phyloP scores from a whole-genome alignment of 1,284 basidiomycete genomes.

The Paramarasmius palmivorus region DNA sequence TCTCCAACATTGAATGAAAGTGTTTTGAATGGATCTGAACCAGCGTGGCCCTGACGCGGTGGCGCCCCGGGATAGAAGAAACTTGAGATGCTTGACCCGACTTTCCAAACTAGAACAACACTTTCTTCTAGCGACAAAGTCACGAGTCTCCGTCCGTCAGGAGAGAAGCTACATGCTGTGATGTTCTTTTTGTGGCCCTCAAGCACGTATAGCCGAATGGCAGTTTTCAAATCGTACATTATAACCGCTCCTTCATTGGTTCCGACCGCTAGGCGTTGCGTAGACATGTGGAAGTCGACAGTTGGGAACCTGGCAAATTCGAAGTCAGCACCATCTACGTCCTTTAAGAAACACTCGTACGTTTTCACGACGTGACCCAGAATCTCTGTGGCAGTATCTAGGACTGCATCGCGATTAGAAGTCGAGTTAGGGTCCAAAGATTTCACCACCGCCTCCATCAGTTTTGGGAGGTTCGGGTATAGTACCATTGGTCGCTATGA shows the following conservation, averaged over 20 bases:
- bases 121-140: slow-evolving; percentile 87
- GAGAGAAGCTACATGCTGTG: slow-evolving; percentile 85
- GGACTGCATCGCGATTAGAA: slow-evolving; percentile 81
- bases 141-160: slow-evolving; percentile 88
- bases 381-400: slow-evolving; percentile 92
- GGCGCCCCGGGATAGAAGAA: slow-evolving; percentile 92
- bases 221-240: slow-evolving; percentile 97
- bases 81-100: slow-evolving; percentile 81
- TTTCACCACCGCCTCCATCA: slow-evolving; percentile 96
- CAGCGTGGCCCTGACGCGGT: slow-evolving; percentile 80
- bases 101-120: slow-evolving; percentile 86
- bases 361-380: slow-evolving; percentile 87
- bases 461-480: slow-evolving; percentile 81
- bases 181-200: slow-evolving; percentile 85
- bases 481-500: slow-evolving; percentile 81
- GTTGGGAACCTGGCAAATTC: slow-evolving; percentile 75
- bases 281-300: slow-evolving; percentile 85
- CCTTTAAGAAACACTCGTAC: slow-evolving; percentile 43
- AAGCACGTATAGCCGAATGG: slow-evolving; percentile 91
- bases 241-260: slow-evolving; percentile 92
- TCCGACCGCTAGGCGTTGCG: slow-evolving; percentile 90
- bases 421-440: slow-evolving; percentile 92
- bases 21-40: slow-evolving; percentile 84
- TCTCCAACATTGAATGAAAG: slow-evolving; percentile 75
- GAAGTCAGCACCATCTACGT: neutral